Evolutionary conservation across 1,139 yeast genomes (phyloP), one percentile per base, ranked within the genome.

Genomic region (Geotrichum bryndzae): DNA sequence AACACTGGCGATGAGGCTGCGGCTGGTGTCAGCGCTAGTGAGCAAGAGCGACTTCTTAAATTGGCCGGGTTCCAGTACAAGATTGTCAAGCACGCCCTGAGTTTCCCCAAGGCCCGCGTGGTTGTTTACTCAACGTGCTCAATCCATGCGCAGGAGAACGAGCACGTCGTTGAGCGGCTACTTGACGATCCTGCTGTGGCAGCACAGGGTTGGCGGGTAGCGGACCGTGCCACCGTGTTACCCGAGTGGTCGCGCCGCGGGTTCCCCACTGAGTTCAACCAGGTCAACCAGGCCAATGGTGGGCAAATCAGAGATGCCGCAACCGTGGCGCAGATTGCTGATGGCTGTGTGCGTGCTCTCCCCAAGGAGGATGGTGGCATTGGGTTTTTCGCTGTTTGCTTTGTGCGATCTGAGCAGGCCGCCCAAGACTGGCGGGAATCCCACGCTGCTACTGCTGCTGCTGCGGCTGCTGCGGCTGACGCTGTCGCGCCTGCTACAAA

Each of bases 121-220:
- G 85, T 94, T n/a, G 96, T 94, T 0, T 95, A 94, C 71, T 90
- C 97, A 13, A 94, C 99, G 0, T 94, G 99, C 74, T 92, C 98
- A 0, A 82, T 94, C 22, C 97, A 95, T 72, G 87, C 94, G 0
- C 89, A 89, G 68, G 99, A 95, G 70, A 94, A 94, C 70, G 99
- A 94, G 74, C 79, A 88, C 57, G 99, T 94, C 2, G 98, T 91
- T 3, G 83, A 86, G 60, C 89, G 87, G 67, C 76, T 94, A 50
- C 76, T 94, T 54, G 76, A 80, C 59, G 96, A 90, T 68, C 77
- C 80, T 0, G 82, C 81, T 31, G 80, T 92, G 2, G 77, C 82
- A 63, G 72, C 74, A 6, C 78, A 77, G 64, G 96, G 96, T 0
- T 94, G 99, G 98, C 79, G 70, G 63, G 80, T 94, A 22, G 87